Conservation (phyloP, 2,329 filamentous ascomycete genomes). For the Fonsecaea erecta region DNA sequence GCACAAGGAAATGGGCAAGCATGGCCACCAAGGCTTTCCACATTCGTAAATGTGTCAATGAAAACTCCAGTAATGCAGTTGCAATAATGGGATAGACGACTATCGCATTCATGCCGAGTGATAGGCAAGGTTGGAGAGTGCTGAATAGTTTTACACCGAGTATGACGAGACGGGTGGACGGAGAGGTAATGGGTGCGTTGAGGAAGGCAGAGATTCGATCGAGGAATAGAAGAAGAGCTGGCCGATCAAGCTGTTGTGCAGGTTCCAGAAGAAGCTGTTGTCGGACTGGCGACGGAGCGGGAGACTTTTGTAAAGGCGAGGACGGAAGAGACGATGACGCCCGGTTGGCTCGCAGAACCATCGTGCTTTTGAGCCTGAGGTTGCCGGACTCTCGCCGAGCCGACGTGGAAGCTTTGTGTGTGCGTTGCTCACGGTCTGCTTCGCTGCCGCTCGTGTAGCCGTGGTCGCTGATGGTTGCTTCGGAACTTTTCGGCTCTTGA, state of each 20-base stretch:
- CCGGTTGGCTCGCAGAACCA: slow-evolving; percentile 23
- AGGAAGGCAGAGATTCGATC: slow-evolving; percentile 9
- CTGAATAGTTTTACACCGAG: slow-evolving; percentile 34
- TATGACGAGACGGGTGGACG: slow-evolving; percentile 23
- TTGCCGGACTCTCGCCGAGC: not conserved
- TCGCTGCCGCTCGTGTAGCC: slow-evolving; percentile 22
- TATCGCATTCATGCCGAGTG: slow-evolving; percentile 30
- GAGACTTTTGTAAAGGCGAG: slow-evolving; percentile 18
- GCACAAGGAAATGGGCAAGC: slow-evolving; percentile 26
- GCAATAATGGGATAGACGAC: slow-evolving; percentile 35
- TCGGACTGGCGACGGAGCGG: slow-evolving; percentile 23
- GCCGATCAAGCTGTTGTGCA: slow-evolving; percentile 8
- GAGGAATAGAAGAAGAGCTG: not conserved
- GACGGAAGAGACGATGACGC: slow-evolving; percentile 16
- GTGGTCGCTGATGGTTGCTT: slow-evolving; percentile 4
- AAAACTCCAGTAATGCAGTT: slow-evolving; percentile 34
- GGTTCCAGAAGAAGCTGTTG: slow-evolving; percentile 34
- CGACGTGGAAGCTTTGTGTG: slow-evolving; percentile 3
- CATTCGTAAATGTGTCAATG: slow-evolving; percentile 23
- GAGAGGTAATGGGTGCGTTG: slow-evolving; percentile 19
- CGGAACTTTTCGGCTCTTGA: slow-evolving; percentile 15
- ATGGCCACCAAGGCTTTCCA: slow-evolving; percentile 31
- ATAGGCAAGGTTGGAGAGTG: slow-evolving; percentile 35
- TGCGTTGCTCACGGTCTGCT: not conserved
- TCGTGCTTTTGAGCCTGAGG: slow-evolving; percentile 16